phyloP scores from a whole-genome alignment of 495 filamentous ascomycete species.

The Penicillium steckii region DNA sequence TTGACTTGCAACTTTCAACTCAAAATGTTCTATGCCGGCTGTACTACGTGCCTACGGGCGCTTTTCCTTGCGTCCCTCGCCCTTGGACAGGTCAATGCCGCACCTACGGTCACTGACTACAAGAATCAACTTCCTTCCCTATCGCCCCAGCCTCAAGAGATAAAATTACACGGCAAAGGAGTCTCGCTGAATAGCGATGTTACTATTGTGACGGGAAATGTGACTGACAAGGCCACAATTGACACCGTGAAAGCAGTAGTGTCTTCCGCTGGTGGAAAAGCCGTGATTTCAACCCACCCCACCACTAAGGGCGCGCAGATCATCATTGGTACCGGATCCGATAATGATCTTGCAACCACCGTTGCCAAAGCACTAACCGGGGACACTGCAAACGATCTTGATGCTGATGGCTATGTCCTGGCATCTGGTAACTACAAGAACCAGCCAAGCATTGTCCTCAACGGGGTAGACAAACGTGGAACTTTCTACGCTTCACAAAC shows the following conservation, averaged over 20 bases:
- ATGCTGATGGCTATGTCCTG: slow-evolving; percentile 13
- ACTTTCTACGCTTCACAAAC: slow-evolving; percentile 19
- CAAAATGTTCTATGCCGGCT: slow-evolving; percentile 4
- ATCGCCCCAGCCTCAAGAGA: slow-evolving; percentile 12
- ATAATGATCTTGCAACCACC: background rate
- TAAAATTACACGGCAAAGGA: background rate
- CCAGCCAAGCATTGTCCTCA: slow-evolving; percentile 15
- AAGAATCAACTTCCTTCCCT: background rate
- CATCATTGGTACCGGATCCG: slow-evolving; percentile 7
- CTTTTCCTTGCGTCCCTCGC: slow-evolving; percentile 5
- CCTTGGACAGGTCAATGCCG: slow-evolving; percentile 7
- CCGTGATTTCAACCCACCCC: slow-evolving; percentile 1
- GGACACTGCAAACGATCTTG: slow-evolving; percentile 10
- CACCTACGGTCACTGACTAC: background rate
- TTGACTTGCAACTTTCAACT: background rate
- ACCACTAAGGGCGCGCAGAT: slow-evolving; percentile 13
- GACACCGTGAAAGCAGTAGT: slow-evolving; percentile 7
- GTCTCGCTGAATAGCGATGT: slow-evolving; percentile 8
- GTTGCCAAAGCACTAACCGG: slow-evolving; percentile 9
- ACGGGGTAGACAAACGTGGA: slow-evolving; percentile 15
- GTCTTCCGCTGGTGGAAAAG: slow-evolving; percentile 7
- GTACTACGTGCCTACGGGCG: slow-evolving; percentile 4
- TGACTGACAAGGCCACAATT: slow-evolving; percentile 12
- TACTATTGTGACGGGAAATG: slow-evolving; percentile 12
- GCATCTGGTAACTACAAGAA: slow-evolving; percentile 7